phyloP scores from a whole-genome alignment of 2,329 filamentous ascomycete species.

The Coniochaeta ligniaria region DNA sequence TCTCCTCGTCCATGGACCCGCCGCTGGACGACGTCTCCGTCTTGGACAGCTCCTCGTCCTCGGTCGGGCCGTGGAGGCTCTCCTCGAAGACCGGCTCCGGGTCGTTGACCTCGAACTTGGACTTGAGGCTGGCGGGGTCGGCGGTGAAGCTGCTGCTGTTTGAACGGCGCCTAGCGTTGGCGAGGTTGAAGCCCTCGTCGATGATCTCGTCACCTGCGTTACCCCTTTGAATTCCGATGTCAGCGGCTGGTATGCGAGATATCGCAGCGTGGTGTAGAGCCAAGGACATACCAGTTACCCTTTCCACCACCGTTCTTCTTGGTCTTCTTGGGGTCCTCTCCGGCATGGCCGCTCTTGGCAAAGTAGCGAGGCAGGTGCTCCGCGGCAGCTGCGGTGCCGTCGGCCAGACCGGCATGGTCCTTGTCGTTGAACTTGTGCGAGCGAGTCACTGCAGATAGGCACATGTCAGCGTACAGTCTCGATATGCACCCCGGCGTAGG shows the following conservation, averaged over 20 bases:
- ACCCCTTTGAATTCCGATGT: conserved; percentile 56
- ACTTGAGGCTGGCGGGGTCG: conserved; percentile 75
- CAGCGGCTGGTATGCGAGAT: background rate
- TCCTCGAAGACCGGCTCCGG: conserved; percentile 90
- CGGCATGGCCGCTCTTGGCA: conserved; percentile 75
- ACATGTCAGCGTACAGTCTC: conserved; percentile 3
- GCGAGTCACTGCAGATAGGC: conserved; percentile 71
- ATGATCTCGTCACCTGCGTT: conserved; percentile 74
- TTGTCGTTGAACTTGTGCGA: conserved; percentile 95
- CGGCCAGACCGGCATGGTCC: conserved; percentile 73
- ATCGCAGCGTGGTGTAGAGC: background rate
- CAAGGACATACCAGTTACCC: conserved; percentile 74
- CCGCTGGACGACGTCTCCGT: conserved; percentile 52
- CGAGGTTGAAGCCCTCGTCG: conserved; percentile 76
- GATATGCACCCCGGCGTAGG: background rate
- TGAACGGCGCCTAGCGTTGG: conserved; percentile 82
- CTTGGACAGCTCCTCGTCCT: conserved; percentile 48
- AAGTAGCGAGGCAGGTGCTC: conserved; percentile 88
- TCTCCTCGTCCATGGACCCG: conserved; percentile 47
- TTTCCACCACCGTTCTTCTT: conserved; percentile 95
- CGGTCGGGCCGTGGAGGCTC: conserved; percentile 61
- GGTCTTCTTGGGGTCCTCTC: conserved; percentile 80
- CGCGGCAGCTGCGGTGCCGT: conserved; percentile 61
- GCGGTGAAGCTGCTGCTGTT: conserved; percentile 76
- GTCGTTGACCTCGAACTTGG: conserved; percentile 92